Evolutionary conservation across 148 eudicot genomes (phyloP).

Genomic region (Drosera capensis): DNA sequence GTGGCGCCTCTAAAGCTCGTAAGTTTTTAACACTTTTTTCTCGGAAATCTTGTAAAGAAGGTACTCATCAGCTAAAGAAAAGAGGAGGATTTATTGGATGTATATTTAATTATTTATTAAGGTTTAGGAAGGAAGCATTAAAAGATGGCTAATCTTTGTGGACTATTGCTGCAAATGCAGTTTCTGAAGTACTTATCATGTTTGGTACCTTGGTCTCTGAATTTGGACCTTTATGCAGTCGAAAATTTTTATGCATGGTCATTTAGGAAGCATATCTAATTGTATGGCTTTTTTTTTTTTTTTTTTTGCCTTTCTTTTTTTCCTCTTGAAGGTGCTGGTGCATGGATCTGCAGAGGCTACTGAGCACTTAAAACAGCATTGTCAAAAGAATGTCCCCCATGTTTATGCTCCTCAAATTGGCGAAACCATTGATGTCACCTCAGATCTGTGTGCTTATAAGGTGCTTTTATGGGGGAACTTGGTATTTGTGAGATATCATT

Average conservation of each 20-base stretch:
- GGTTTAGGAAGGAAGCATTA: no score
- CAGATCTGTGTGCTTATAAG: constrained; percentile 98
- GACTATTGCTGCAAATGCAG: no score
- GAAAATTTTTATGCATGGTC: no score
- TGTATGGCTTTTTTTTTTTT: no score
- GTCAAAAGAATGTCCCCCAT: constrained; percentile 79
- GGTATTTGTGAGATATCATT: neutral
- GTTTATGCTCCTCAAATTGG: constrained; percentile 93
- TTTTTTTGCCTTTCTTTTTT: constrained; percentile 2
- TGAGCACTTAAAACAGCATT: constrained; percentile 92
- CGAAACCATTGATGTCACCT: constrained; percentile 95
- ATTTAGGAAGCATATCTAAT: no score
- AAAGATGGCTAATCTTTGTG: no score
- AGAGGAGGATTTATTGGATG: neutral
- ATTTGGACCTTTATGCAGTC: no score
- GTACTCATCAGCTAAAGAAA: neutral
- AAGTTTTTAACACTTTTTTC: constrained; percentile 13
- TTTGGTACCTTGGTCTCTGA: no score
- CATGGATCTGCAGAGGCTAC: constrained; percentile 99
- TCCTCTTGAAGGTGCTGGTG: constrained; percentile 58
- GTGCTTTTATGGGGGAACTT: constrained; percentile 13
- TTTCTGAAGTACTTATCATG: no score
- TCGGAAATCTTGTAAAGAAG: neutral
- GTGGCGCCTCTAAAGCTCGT: constrained; percentile 95
- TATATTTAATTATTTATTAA: neutral